Evolutionary conservation across 805 yeast species (phyloP).

Genomic region (Hanseniaspora thailandica): DNA sequence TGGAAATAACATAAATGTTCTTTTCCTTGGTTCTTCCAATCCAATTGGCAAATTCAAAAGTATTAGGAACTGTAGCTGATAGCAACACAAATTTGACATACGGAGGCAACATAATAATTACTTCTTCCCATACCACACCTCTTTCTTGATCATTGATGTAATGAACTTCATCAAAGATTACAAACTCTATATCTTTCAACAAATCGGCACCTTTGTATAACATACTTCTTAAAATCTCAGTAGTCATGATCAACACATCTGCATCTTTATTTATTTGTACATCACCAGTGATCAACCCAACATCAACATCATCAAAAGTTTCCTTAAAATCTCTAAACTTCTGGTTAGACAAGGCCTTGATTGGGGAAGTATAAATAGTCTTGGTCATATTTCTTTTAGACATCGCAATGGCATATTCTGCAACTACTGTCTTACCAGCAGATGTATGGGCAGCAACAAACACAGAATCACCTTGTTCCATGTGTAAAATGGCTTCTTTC

Average conservation of each 20-base stretch:
- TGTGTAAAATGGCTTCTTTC: conserved; percentile 89
- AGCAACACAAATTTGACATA: conserved; percentile 83
- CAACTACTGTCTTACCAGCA: conserved; percentile 97
- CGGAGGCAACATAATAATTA: conserved; percentile 92
- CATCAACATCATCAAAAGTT: conserved; percentile 50
- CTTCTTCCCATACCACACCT: conserved; percentile 99
- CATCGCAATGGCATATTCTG: conserved; percentile 97
- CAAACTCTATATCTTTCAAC: conserved; percentile 93
- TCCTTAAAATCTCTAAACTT: conserved; percentile 80
- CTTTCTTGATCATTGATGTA: conserved; percentile 93
- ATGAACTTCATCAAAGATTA: conserved; percentile 95
- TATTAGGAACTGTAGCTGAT: conserved; percentile 98
- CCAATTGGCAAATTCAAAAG: conserved; percentile 96
- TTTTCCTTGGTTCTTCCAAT: conserved; percentile 94
- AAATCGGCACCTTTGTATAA: conserved; percentile 91
- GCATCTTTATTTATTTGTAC: conserved; percentile 97
- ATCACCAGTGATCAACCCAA: conserved; percentile 90
- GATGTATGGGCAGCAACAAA: conserved; percentile 98
- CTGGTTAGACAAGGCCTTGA: conserved; percentile 80
- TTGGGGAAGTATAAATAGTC: conserved; percentile 92
- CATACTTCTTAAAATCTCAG: conserved; percentile 92
- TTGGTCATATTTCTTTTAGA: conserved; percentile 92
- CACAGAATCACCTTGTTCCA: conserved; percentile 96
- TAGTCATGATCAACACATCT: conserved; percentile 91
- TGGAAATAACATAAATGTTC: conserved; percentile 89